Evolutionary conservation across 2,329 filamentous ascomycete species (phyloP).

Genomic region (Neofusicoccum sp.): DNA sequence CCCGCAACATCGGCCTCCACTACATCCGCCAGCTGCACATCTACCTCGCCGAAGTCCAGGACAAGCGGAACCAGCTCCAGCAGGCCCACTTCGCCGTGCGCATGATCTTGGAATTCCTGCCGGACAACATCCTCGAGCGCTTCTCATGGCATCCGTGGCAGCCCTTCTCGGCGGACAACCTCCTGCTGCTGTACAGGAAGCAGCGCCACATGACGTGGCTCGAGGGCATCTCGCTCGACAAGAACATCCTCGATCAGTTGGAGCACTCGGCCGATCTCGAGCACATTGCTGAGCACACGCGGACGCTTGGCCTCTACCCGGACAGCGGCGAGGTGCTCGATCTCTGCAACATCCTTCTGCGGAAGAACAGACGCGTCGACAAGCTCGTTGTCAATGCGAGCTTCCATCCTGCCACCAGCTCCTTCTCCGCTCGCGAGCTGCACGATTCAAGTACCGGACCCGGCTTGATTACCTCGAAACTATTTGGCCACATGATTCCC

Average conservation of each 20-base stretch:
- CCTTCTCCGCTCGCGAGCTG: conserved; percentile 40
- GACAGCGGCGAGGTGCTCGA: conserved; percentile 46
- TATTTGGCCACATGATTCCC: conserved; percentile 48
- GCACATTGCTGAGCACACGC: conserved; percentile 41
- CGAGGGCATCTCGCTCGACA: conserved; percentile 48
- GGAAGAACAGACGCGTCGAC: conserved; percentile 42
- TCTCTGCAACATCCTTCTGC: conserved; percentile 43
- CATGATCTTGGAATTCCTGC: conserved; percentile 50
- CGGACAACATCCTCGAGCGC: conserved; percentile 48
- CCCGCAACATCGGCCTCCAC: conserved; percentile 47
- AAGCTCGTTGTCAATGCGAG: conserved; percentile 49
- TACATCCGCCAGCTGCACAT: conserved; percentile 47
- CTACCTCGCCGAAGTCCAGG: conserved; percentile 44
- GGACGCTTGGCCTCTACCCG: conserved; percentile 48
- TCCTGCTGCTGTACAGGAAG: conserved; percentile 48
- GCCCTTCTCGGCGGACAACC: conserved; percentile 47
- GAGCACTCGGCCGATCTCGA: conserved; percentile 42
- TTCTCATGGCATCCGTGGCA: conserved; percentile 53
- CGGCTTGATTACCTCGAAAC: conserved; percentile 45
- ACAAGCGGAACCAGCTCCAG: conserved; percentile 45
- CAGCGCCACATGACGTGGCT: conserved; percentile 51
- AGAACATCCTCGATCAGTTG: conserved; percentile 40
- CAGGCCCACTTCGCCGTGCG: conserved; percentile 49
- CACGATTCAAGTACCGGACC: conserved; percentile 48
- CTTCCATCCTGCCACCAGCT: conserved; percentile 40